A percentile compares a stretch with the other conserved stretches of the same genome.
Evolutionary conservation across 305 asterid genomes (phyloP).

Genomic region (Petunia hybrid): DNA sequence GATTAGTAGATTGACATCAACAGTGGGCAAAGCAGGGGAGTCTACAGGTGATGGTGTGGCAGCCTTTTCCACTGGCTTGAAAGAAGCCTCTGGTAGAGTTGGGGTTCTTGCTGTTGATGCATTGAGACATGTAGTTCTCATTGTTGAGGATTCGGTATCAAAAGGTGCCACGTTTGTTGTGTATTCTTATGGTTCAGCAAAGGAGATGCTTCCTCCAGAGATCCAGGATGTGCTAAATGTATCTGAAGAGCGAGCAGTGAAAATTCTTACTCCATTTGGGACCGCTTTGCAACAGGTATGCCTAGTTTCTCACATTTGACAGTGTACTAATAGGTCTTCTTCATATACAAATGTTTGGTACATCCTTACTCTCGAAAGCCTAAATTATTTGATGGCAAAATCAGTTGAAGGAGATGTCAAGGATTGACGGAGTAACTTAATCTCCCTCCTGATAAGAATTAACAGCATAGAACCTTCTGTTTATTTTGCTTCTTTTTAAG

Average conservation of each 20-base stretch:
- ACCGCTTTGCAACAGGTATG: constrained; percentile 70
- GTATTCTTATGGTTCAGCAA: constrained; percentile 68
- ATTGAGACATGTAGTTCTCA: constrained; percentile 56
- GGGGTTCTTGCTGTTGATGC: constrained; percentile 63
- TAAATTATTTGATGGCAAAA: background rate
- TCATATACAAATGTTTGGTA: background rate
- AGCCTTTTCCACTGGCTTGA: constrained; percentile 59
- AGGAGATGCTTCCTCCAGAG: constrained; percentile 75
- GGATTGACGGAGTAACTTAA: background rate
- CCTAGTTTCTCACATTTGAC: background rate
- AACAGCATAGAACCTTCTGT: background rate
- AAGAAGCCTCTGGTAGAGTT: constrained; percentile 67
- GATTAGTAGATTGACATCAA: constrained; percentile 46
- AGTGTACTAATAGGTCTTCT: background rate
- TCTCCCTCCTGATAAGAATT: constrained; percentile 13
- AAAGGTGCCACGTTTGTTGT: constrained; percentile 63
- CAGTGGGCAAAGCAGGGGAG: constrained; percentile 64
- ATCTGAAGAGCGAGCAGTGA: constrained; percentile 57
- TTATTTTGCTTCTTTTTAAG: constrained; percentile 24
- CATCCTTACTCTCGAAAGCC: constrained; percentile 9
- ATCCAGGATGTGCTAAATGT: constrained; percentile 57
- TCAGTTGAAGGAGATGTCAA: background rate
- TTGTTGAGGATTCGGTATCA: constrained; percentile 64
- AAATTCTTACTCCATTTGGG: constrained; percentile 62
- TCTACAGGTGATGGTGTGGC: constrained; percentile 61